These are phyloP conservation scores for Microsporum canis DNA, from an alignment of 2,329 filamentous ascomycete genomes.

Conservation along the genomic window DNA sequence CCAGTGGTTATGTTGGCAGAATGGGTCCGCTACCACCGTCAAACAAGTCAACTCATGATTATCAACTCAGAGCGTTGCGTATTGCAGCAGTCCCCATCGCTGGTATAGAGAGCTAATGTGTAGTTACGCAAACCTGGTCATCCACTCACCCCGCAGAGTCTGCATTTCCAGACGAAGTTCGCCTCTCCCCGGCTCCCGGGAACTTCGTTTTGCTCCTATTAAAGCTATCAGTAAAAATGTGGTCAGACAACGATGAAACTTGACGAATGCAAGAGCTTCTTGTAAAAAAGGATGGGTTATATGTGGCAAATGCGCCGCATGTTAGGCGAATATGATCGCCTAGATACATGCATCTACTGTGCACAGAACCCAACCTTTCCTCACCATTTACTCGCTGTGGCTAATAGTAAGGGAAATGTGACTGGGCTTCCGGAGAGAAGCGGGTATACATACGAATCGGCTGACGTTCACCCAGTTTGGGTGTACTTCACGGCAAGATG, in stretches of 20 bases:
- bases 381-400: neutral
- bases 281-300: neutral
- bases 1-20: conserved; percentile 71
- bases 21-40: conserved; percentile 27
- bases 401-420: neutral
- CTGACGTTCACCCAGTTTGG: conserved; percentile 76
- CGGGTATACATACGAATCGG: conserved; percentile 60
- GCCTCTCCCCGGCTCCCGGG: conserved; percentile 89
- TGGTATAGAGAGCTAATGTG: neutral
- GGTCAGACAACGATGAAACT: neutral
- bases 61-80: neutral
- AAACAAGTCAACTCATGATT: neutral
- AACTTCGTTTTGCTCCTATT: conserved; percentile 75
- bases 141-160: conserved; percentile 74
- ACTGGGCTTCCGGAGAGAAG: neutral
- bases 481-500: conserved; percentile 87
- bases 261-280: neutral
- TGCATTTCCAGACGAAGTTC: conserved; percentile 99
- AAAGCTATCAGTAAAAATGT: neutral
- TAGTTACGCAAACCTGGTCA: neutral
- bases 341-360: neutral
- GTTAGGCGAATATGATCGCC: neutral
- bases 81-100: neutral
- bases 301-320: neutral
- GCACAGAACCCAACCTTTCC: neutral